Evolutionary conservation across 73 alveolate species (phyloP), one percentile per base, ranked within the genome.

Genomic region (Chromera velia): DNA sequence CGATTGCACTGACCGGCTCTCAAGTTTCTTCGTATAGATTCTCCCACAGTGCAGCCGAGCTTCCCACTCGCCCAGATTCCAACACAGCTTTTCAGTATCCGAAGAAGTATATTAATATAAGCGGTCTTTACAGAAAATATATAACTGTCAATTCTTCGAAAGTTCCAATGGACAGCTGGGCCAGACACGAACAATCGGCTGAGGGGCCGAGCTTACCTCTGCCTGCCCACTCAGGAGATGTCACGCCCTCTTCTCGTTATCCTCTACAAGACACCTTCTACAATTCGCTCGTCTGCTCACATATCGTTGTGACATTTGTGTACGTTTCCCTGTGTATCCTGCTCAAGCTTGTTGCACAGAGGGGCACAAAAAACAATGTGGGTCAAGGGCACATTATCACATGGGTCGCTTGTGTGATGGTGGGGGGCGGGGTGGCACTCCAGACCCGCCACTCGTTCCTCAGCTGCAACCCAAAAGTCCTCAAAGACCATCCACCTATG

Each of bases 361-460:
- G 29, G 33, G 79, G 79, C 26, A 40, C 70, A 0, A 9, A 34
- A 13, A 46, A 28, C 45, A 66, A 72, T 27, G 76, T 70, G 34
- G 33, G 30, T 33, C 76, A 65, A 4, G 76, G 76, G n/a, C 9
- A 18, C 66, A 33, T 70, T 33, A 62, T 70, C 40, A 70, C 33
- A 28, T 70, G 76, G 76, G 7, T 70, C 34, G 64, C 76, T 24
- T 33, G 33, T 32, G 1, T 6, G 29, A 0, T 19, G 32, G 29
- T 72, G 9, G 79, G 79, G n/a, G 79, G 79, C 17, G 81, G n/a
- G n/a, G n/a, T n/a, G 81, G 65, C 32, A 27, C 73, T 74, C 24
- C 81, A 74, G 73, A 74, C 62, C 27, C 81, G 81, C 9, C 81
- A 74, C 27, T 49, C 73, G 45, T 74, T 62, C 63, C 33, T 74